Percentiles rank a stretch among this genome's conserved stretches.
Conservation (phyloP, 1,139 yeast genomes). For the Komagataea norvegica region DNA sequence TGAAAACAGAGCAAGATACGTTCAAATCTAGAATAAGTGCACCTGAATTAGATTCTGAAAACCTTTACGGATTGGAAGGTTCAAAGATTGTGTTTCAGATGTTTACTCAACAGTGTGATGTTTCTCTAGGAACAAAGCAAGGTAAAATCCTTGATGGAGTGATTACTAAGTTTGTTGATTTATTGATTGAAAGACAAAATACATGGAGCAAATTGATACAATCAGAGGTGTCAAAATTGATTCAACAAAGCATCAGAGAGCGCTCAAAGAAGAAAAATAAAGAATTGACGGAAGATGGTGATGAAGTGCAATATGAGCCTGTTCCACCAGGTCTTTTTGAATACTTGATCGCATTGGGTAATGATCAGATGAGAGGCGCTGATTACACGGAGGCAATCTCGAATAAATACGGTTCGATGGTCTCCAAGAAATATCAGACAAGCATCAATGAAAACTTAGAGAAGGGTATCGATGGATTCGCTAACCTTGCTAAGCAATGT, state of each 20-base stretch:
- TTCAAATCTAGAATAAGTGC: conserved; percentile 62
- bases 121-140: conserved; percentile 83
- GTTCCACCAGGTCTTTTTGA: conserved; percentile 79
- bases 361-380: conserved; percentile 84
- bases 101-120: conserved; percentile 89
- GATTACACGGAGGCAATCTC: conserved; percentile 73
- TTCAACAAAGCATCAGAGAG: conserved; percentile 34
- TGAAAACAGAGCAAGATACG: conserved; percentile 55
- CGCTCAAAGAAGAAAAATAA: conserved; percentile 30
- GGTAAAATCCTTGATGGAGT: conserved; percentile 82
- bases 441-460: conserved; percentile 49
- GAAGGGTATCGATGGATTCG: conserved; percentile 65
- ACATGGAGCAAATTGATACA: conserved; percentile 56
- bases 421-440: conserved; percentile 58
- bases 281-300: conserved; percentile 6
- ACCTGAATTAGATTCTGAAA: conserved; percentile 68
- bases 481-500: conserved; percentile 68
- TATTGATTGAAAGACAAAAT: conserved; percentile 56
- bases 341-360: conserved; percentile 78
- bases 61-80: conserved; percentile 58
- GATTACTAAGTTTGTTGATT: conserved; percentile 63
- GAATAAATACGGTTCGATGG: conserved; percentile 58
- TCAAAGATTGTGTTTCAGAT: conserved; percentile 76
- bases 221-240: conserved; percentile 52
- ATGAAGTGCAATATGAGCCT: conserved; percentile 3